phyloP scores from a whole-genome alignment of 208 protist species.

The Leishmania tarentolae region DNA sequence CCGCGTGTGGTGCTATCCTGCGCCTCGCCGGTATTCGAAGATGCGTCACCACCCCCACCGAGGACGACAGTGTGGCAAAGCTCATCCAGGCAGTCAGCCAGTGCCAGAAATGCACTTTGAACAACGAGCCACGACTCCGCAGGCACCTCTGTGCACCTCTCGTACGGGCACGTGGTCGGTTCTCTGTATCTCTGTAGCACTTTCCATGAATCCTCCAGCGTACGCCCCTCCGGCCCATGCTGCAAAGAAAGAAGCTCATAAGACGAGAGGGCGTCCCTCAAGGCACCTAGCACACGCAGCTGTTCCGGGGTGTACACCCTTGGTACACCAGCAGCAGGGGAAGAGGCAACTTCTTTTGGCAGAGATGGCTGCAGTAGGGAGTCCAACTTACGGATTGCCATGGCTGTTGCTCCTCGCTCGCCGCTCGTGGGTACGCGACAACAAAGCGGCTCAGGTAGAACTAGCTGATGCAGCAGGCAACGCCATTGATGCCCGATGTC shows the following conservation, averaged over 20 bases:
- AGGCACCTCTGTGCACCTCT: neutral
- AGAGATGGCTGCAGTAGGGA: neutral
- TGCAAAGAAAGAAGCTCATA: slow-evolving; percentile 29
- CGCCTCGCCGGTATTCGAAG: neutral
- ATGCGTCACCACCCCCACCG: slow-evolving; percentile 4
- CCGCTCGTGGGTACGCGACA: slow-evolving; percentile 7
- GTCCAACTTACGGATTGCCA: slow-evolving; percentile 17
- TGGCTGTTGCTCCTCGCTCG: slow-evolving; percentile 6
- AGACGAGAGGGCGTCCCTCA: slow-evolving; percentile 30
- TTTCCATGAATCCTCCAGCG: slow-evolving; percentile 20
- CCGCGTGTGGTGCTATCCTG: neutral
- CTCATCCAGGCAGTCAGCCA: slow-evolving; percentile 39
- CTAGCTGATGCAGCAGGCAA: slow-evolving; percentile 27
- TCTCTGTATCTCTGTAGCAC: slow-evolving; percentile 14
- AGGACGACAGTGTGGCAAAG: slow-evolving; percentile 43
- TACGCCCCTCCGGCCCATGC: slow-evolving; percentile 9
- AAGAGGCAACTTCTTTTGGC: neutral
- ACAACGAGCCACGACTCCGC: slow-evolving; percentile 37
- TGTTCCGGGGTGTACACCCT: neutral
- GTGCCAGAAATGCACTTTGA: slow-evolving; percentile 31
- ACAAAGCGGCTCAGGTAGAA: slow-evolving; percentile 19
- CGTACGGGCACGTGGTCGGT: neutral
- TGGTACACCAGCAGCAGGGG: neutral
- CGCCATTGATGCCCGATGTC: slow-evolving; percentile 20
- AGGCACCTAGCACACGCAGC: neutral